Evolutionary conservation across 2,329 filamentous ascomycete species (phyloP).

Genomic region (Biscogniauxia marginata): DNA sequence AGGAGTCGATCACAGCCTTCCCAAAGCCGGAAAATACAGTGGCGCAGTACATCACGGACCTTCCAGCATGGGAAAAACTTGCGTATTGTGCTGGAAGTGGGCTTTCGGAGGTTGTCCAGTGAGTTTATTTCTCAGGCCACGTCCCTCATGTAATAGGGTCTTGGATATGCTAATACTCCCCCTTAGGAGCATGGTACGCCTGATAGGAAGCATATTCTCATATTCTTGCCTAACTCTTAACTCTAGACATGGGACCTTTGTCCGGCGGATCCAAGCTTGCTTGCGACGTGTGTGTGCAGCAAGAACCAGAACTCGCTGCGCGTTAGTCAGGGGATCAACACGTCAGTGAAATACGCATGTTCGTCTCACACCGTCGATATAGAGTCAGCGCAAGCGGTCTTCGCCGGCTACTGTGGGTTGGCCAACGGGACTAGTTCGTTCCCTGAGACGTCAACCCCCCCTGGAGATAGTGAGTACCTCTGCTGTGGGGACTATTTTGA

Average conservation of each 20-base stretch:
- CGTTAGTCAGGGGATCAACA: conserved; percentile 43
- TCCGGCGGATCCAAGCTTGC: conserved; percentile 38
- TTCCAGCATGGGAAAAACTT: conserved; percentile 42
- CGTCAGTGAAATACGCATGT: conserved; percentile 44
- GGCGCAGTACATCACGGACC: conserved; percentile 49
- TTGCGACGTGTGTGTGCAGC: conserved; percentile 51
- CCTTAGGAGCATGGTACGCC: conserved; percentile 31
- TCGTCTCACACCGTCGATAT: conserved; percentile 46
- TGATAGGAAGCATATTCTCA: neutral
- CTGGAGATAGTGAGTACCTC: conserved; percentile 47
- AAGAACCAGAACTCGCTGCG: conserved; percentile 48
- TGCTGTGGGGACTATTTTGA: neutral
- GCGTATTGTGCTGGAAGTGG: conserved; percentile 43
- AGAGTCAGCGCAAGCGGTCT: conserved; percentile 49
- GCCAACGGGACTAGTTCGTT: conserved; percentile 49
- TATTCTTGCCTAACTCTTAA: conserved; percentile 3
- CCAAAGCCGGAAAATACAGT: conserved; percentile 44
- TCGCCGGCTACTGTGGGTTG: conserved; percentile 51
- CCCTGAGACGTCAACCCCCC: conserved; percentile 43
- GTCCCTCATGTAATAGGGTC: neutral
- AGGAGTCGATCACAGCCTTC: conserved; percentile 38
- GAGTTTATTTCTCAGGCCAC: conserved; percentile 19
- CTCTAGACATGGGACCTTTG: conserved; percentile 36
- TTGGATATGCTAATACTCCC: conserved; percentile 1
- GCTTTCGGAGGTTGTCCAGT: conserved; percentile 40